A percentile compares a stretch with the other conserved stretches of the same genome.
Conservation (phyloP, 116 monocot species). For the Cymodocea nodosa region DNA sequence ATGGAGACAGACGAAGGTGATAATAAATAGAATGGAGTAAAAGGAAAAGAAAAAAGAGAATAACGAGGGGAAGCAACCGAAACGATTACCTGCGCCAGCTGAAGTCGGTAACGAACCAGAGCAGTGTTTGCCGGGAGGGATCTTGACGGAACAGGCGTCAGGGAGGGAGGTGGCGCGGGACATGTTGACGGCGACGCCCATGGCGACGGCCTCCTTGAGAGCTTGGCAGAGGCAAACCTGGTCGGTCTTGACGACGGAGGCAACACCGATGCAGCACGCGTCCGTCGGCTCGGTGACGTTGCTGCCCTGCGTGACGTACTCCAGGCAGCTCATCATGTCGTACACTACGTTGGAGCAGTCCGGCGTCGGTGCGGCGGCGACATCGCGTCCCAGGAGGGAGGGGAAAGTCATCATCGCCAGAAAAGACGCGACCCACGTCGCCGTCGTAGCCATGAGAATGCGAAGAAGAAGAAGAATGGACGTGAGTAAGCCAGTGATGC, state of each 20-base stretch:
- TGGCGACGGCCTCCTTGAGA: conserved; percentile 1
- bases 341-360: conserved; percentile 9
- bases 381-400: not conserved
- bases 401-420: too few relatives aligned
- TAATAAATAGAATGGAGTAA: too few relatives aligned
- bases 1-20: too few relatives aligned
- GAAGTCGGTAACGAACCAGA: not conserved
- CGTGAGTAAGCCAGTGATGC: too few relatives aligned
- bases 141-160: conserved; percentile 1
- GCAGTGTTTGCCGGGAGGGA: not conserved
- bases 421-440: too few relatives aligned
- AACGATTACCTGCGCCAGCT: not conserved
- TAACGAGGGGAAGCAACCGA: too few relatives aligned
- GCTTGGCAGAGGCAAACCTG: conserved; percentile 16
- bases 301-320: conserved; percentile 14
- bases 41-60: too few relatives aligned
- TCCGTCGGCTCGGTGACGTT: not conserved
- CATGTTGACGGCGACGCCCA: conserved; percentile 10
- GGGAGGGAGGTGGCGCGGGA: conserved; percentile 8
- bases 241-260: conserved; percentile 3
- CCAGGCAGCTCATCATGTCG: conserved; percentile 14
- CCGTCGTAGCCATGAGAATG: too few relatives aligned
- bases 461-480: too few relatives aligned
- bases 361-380: not conserved
- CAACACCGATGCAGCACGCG: conserved; percentile 12